Evolutionary conservation across 169 alveolate species (phyloP).

Genomic region (Amoebophrya sp.): DNA sequence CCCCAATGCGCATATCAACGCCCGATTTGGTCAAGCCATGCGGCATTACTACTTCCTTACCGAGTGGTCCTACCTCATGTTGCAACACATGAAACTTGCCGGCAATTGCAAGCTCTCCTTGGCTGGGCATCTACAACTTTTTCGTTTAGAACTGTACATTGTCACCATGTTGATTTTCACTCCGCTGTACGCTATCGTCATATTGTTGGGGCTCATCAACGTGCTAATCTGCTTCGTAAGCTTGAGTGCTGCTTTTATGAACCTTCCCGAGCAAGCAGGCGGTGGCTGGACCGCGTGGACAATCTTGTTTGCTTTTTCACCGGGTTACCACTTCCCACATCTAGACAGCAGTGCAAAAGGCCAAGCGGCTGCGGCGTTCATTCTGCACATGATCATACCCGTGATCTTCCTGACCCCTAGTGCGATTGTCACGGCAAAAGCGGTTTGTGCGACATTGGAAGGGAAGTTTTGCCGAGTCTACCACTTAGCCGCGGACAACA

Average conservation of each 20-base stretch:
- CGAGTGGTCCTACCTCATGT: not conserved
- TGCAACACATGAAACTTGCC: not conserved
- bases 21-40: not conserved
- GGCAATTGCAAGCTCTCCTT: not conserved
- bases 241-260: no score
- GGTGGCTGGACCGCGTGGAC: no score
- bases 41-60: not conserved
- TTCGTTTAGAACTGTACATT: not conserved
- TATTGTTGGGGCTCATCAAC: not conserved
- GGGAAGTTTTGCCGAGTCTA: not conserved
- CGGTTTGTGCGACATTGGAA: not conserved
- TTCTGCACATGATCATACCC: no score
- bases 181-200: not conserved
- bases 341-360: no score
- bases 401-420: no score
- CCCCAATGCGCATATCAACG: not conserved
- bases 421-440: no score
- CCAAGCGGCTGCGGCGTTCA: no score
- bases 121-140: not conserved
- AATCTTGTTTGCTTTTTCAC: no score
- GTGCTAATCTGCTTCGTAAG: not conserved
- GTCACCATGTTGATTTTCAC: not conserved
- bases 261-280: no score
- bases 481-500: no score
- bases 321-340: no score